Base-by-base conservation (phyloP, 306 rosid species). In the Herpetospermum pedunculosum region DNA sequence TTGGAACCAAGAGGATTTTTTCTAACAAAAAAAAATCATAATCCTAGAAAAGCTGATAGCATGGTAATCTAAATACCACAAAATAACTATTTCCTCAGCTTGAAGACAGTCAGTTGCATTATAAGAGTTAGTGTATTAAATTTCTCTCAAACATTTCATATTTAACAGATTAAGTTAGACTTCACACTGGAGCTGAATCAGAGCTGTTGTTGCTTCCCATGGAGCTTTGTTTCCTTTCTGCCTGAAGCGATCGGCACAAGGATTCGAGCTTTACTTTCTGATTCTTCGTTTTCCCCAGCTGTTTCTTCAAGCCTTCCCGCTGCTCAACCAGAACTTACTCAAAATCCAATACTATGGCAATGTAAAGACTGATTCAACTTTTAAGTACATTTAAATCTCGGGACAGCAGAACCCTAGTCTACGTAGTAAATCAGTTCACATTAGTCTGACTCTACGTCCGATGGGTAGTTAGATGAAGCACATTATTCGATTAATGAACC, bases 201-300 rank as follows among this genome's bases (percentile, higher is more conserved):
- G 85, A 77, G 82, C 74, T 85, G 78, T 81, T 85, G 88, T 81
- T 85, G 88, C 85, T 83, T 71, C 82, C 90, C 2, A 76, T 60
- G 18, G 77, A 85, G 82, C 46, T 84, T 34, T 84, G 89, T 77
- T 89, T 94, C 89, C 97, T 87, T 77, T 94, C 98, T 58, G 97
- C 98, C 82, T 86, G 96, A 71, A 94, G 97, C 2, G 89, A 94
- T 69, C 97, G 77, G 81, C 98, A 94, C 81, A 94, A 67, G 0
- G 97, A 91, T 78, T 91, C 98, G 0, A 94, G 93, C 79, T 81
- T 94, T 55, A 85, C 95, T 74, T 94, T 94, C 87, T 94, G 96
- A 32, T 89, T 91, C 84, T 89, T 89, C 0, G 92, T 86, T 83
- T 84, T 94, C 85, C 84, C 91, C 79, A 94, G 80, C 53, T 85